These are phyloP conservation scores for Leishmania lainsoni DNA, from an alignment of 208 protist species.

Conservation along the genomic window DNA sequence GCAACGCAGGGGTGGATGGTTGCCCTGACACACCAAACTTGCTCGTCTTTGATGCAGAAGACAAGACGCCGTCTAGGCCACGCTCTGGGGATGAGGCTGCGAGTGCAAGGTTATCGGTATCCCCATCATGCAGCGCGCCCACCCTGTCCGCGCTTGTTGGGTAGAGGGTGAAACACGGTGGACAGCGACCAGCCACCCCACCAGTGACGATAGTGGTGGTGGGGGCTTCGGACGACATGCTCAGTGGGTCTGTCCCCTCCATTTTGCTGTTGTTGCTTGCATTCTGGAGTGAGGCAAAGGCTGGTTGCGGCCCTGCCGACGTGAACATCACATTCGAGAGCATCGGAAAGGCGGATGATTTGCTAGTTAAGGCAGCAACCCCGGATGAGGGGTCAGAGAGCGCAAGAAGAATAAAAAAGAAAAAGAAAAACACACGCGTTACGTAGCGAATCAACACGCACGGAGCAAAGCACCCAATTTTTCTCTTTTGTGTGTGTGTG, in stretches of 20 bases:
- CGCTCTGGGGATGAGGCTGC: neutral
- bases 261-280: neutral
- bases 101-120: neutral
- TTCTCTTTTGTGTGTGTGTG: neutral
- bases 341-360: neutral
- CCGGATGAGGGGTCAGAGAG: neutral
- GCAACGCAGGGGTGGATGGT: neutral
- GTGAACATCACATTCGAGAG: neutral
- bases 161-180: neutral
- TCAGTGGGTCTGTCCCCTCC: neutral
- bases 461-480: neutral
- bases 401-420: neutral
- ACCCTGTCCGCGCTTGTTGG: neutral
- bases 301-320: neutral
- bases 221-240: neutral
- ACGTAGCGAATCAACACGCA: neutral
- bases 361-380: neutral
- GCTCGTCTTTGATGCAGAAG: conserved; percentile 3
- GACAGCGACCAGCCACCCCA: neutral
- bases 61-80: neutral
- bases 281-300: neutral
- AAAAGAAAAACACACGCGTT: neutral
- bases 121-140: conserved; percentile 7
- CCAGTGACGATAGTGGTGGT: neutral
- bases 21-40: neutral